phyloP scores from a whole-genome alignment of 2,329 filamentous ascomycete species.

The Beauveria sp. region DNA sequence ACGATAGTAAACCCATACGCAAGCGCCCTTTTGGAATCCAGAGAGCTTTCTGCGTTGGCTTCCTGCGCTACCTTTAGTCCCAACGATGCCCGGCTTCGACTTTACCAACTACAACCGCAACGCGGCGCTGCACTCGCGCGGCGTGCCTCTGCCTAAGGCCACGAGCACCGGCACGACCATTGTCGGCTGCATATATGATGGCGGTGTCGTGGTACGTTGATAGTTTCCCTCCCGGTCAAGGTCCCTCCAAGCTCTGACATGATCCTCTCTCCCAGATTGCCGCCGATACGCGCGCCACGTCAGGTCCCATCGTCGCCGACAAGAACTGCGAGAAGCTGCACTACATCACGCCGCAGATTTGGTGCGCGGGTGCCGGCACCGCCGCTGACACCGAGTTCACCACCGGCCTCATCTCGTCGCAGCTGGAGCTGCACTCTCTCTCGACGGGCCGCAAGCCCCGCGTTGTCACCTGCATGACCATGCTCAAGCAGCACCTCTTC shows the following conservation, averaged over 20 bases:
- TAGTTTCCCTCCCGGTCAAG: not conserved
- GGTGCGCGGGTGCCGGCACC: conserved; percentile 96
- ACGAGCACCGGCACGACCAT: conserved; percentile 99
- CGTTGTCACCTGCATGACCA: conserved; percentile 98
- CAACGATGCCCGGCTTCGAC: conserved; percentile 86
- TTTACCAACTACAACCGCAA: conserved; percentile 99
- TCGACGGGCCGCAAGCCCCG: conserved; percentile 94
- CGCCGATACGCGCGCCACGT: conserved; percentile 95
- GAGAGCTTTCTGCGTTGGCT: not conserved
- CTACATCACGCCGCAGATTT: conserved; percentile 97
- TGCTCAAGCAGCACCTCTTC: conserved; percentile 99
- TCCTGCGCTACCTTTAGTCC: not conserved
- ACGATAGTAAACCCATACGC: not conserved
- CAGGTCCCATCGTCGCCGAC: conserved; percentile 96
- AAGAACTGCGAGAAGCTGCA: conserved; percentile 99
- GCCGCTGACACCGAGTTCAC: conserved; percentile 99
- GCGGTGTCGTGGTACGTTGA: conserved; percentile 77
- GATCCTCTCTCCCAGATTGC: conserved; percentile 58
- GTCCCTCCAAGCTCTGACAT: not conserved
- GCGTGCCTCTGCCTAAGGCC: conserved; percentile 91
- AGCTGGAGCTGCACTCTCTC: conserved; percentile 93
- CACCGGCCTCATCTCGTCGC: conserved; percentile 94
- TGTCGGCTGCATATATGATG: conserved; percentile 93
- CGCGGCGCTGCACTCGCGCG: conserved; percentile 86
- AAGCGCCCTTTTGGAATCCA: not conserved